These are phyloP conservation scores for Zarea fungicola DNA, from an alignment of 2,329 filamentous ascomycete species.

Conservation along the genomic window DNA sequence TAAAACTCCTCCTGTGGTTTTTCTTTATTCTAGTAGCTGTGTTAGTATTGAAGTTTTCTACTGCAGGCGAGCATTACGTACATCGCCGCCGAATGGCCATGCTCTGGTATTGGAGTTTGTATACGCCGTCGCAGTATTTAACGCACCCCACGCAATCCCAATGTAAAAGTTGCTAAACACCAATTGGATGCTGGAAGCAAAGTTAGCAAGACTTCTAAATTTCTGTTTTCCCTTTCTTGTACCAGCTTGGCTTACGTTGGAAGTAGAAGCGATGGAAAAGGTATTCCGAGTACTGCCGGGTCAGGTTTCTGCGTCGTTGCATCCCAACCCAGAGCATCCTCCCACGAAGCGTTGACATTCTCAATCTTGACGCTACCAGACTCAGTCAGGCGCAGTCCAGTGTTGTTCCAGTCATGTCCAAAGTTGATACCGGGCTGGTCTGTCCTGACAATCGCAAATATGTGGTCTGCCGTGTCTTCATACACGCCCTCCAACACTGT, in stretches of 20 bases:
- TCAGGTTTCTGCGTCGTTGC: slow-evolving; percentile 43
- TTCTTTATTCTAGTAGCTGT: slow-evolving; percentile 41
- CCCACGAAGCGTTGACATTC: slow-evolving; percentile 52
- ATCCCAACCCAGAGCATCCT: slow-evolving; percentile 59
- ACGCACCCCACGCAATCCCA: slow-evolving; percentile 55
- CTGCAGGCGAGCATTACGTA: slow-evolving; percentile 22
- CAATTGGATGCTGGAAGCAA: slow-evolving; percentile 47
- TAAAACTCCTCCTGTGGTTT: slow-evolving; percentile 59
- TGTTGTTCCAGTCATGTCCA: slow-evolving; percentile 59
- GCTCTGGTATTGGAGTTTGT: slow-evolving; percentile 52
- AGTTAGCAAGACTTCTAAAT: neutral
- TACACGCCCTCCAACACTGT: slow-evolving; percentile 60
- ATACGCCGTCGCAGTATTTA: slow-evolving; percentile 51
- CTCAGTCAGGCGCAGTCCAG: slow-evolving; percentile 59
- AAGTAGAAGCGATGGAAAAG: slow-evolving; percentile 53
- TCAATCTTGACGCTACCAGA: slow-evolving; percentile 58
- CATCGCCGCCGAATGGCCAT: slow-evolving; percentile 60
- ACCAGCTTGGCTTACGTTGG: slow-evolving; percentile 42
- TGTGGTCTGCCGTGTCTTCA: slow-evolving; percentile 53
- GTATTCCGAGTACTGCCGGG: slow-evolving; percentile 43
- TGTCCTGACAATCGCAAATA: slow-evolving; percentile 57
- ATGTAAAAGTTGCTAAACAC: slow-evolving; percentile 64
- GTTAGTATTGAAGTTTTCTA: slow-evolving; percentile 3
- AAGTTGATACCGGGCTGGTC: slow-evolving; percentile 53
- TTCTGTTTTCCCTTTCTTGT: neutral